Evolutionary conservation across 208 protist species (phyloP).

Genomic region (Wallacemonas rigidus): DNA sequence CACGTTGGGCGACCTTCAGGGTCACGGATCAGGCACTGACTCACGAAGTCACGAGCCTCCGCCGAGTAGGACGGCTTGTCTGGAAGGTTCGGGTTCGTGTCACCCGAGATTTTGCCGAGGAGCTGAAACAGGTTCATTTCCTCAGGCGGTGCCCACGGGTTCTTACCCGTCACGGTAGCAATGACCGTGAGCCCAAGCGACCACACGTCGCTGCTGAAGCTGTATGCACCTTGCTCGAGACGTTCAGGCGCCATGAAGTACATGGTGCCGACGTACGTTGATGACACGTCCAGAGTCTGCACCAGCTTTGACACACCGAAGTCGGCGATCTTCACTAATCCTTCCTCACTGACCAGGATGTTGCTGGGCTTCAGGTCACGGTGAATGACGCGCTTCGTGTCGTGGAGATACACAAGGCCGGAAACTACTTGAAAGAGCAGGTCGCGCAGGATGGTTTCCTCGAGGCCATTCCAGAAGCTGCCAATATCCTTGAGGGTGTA

Average conservation of each 20-base stretch:
- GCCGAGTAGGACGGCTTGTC: conserved; percentile 63
- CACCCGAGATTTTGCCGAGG: conserved; percentile 73
- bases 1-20: conserved; percentile 67
- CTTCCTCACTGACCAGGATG: conserved; percentile 93
- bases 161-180: conserved; percentile 74
- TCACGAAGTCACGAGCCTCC: conserved; percentile 75
- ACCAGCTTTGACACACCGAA: conserved; percentile 94
- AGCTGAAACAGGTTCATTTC: conserved; percentile 90
- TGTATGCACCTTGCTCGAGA: conserved; percentile 88
- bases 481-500: conserved; percentile 86
- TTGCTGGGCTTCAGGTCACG: conserved; percentile 98
- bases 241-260: conserved; percentile 95
- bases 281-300: conserved; percentile 86
- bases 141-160: conserved; percentile 87
- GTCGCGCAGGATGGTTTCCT: conserved; percentile 79
- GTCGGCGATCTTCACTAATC: conserved; percentile 92
- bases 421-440: conserved; percentile 88
- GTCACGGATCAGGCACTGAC: conserved; percentile 70
- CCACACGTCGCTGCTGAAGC: conserved; percentile 93
- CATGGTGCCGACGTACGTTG: conserved; percentile 94
- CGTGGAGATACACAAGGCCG: conserved; percentile 83
- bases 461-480: conserved; percentile 79
- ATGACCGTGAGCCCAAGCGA: conserved; percentile 91
- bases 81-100: conserved; percentile 73
- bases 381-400: conserved; percentile 92